phyloP scores from a whole-genome alignment of 2,329 filamentous ascomycete species.

The Macroventuria anomochaeta region DNA sequence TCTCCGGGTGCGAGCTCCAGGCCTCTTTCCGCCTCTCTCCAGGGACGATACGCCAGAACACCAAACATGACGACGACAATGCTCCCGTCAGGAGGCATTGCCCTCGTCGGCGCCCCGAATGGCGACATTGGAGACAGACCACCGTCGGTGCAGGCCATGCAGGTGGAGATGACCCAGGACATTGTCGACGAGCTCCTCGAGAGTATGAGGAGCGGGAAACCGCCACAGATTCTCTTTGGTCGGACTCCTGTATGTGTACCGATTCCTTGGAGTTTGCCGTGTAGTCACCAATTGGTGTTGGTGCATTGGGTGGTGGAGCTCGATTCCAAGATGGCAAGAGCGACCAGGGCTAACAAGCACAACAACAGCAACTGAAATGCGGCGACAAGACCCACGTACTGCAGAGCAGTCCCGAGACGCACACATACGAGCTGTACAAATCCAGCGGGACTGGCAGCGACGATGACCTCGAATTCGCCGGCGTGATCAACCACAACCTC shows the following conservation, averaged over 20 bases:
- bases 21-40: conserved; percentile 25
- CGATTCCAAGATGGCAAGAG: conserved; percentile 21
- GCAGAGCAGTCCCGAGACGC: conserved; percentile 59
- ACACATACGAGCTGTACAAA: conserved; percentile 65
- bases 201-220: conserved; percentile 45
- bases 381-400: conserved; percentile 64
- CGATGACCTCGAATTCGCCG: conserved; percentile 60
- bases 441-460: conserved; percentile 49
- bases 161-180: conserved; percentile 51
- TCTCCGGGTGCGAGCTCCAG: conserved; percentile 44
- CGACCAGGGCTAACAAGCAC: conserved; percentile 39
- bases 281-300: conserved; percentile 5
- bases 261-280: conserved; percentile 12
- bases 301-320: conserved; percentile 14
- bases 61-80: conserved; percentile 40
- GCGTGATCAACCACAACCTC: conserved; percentile 64
- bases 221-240: conserved; percentile 50
- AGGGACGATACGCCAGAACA: conserved; percentile 15
- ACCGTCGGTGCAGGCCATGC: conserved; percentile 49
- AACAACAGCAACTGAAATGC: conserved; percentile 60
- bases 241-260: conserved; percentile 48
- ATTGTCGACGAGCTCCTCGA: conserved; percentile 51
- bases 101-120: conserved; percentile 50
- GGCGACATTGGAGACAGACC: conserved; percentile 42
- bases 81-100: conserved; percentile 41